These are phyloP conservation scores for Lachancea kluyveri DNA, from an alignment of 805 yeast genomes.

Conservation along the genomic window DNA sequence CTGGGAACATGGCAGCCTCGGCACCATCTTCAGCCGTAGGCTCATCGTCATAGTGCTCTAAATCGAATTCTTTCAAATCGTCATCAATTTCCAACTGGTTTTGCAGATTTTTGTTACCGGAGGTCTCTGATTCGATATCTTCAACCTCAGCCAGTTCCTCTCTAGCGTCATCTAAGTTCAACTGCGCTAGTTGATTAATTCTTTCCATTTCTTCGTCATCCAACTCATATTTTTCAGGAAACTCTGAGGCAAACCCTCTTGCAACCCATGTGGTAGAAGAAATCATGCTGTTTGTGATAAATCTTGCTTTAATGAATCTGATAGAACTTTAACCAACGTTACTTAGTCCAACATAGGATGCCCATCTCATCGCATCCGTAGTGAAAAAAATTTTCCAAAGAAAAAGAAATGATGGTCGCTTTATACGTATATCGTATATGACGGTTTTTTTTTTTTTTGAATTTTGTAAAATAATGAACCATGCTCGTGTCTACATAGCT, in stretches of 20 bases:
- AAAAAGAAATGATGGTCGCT: too few relatives aligned
- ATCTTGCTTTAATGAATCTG: too few relatives aligned
- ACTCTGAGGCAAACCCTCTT: slow-evolving; percentile 88
- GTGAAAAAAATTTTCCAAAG: background rate
- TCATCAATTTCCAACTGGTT: slow-evolving; percentile 66
- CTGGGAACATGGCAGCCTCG: slow-evolving; percentile 63
- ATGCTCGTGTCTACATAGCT: too few relatives aligned
- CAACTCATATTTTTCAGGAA: slow-evolving; percentile 81
- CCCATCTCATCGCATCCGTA: background rate
- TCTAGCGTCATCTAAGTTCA: slow-evolving; percentile 73
- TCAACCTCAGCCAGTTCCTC: slow-evolving; percentile 51
- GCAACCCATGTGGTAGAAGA: slow-evolving; percentile 96
- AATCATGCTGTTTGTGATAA: slow-evolving; percentile 50
- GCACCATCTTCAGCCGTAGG: slow-evolving; percentile 54
- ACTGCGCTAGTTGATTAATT: slow-evolving; percentile 76
- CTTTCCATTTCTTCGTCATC: slow-evolving; percentile 91
- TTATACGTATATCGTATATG: too few relatives aligned
- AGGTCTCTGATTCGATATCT: slow-evolving; percentile 25
- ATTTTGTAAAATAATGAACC: too few relatives aligned
- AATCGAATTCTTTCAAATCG: slow-evolving; percentile 80
- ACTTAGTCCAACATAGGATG: too few relatives aligned
- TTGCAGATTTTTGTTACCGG: slow-evolving; percentile 32
- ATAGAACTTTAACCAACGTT: too few relatives aligned
- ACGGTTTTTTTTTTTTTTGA: too few relatives aligned
- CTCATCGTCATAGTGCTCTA: slow-evolving; percentile 78